These are phyloP conservation scores for Phialemoniopsis sp. DNA, from an alignment of 2,329 filamentous ascomycete species.

Conservation along the genomic window DNA sequence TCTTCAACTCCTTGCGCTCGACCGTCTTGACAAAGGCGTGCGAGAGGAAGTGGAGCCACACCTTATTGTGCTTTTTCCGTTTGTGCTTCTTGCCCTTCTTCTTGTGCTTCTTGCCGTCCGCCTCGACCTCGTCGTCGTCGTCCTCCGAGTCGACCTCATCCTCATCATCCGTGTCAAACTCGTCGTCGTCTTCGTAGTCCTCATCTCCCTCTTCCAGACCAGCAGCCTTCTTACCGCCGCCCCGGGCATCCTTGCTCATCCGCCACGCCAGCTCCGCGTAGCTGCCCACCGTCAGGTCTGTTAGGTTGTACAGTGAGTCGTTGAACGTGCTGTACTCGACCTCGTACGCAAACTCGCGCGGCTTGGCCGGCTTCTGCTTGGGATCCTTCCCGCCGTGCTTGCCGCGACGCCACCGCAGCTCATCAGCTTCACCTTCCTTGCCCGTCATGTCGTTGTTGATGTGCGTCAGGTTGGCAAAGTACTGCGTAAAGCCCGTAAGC, in stretches of 20 bases:
- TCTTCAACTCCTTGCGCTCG: constrained; percentile 59
- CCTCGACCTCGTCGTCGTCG: constrained; percentile 18
- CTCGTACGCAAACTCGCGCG: constrained; percentile 67
- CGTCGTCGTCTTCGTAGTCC: constrained; percentile 11
- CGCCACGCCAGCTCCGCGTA: constrained; percentile 75
- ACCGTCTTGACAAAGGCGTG: constrained; percentile 78
- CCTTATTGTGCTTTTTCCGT: constrained; percentile 55
- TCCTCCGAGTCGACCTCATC: constrained; percentile 19
- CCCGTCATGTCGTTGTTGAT: constrained; percentile 69
- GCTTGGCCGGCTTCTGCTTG: constrained; percentile 47
- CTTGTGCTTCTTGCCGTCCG: constrained; percentile 29
- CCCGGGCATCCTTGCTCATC: constrained; percentile 53
- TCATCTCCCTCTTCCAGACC: constrained; percentile 10
- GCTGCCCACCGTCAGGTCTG: constrained; percentile 80
- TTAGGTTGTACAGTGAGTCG: constrained; percentile 69
- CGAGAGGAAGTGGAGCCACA: constrained; percentile 73
- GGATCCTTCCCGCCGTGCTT: constrained; percentile 58
- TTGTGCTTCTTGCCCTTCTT: constrained; percentile 48
- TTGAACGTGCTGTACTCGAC: constrained; percentile 83
- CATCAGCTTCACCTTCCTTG: constrained; percentile 16
- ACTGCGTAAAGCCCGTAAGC: constrained; percentile 78
- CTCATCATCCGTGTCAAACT: constrained; percentile 2
- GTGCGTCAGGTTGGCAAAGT: constrained; percentile 87
- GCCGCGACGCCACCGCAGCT: constrained; percentile 56
- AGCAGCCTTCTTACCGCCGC: constrained; percentile 2